Evolutionary conservation across 345 rosid genomes (phyloP).

Genomic region (Combretum micranthum): DNA sequence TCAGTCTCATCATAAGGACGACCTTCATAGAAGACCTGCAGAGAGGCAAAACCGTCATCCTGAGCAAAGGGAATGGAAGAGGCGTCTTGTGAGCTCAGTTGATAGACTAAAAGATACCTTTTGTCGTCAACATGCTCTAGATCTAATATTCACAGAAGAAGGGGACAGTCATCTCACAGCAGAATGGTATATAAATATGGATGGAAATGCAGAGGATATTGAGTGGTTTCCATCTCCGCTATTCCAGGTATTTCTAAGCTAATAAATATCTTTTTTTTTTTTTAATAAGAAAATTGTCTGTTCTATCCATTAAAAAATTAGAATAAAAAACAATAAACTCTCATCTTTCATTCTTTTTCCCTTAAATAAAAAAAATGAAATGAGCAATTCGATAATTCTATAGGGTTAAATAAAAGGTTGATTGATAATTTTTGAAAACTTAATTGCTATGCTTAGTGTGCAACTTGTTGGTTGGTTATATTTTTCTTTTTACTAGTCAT

Average conservation of each 20-base stretch:
- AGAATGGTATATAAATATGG: conserved; percentile 84
- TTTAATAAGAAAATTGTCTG: no score
- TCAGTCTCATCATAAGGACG: conserved; percentile 59
- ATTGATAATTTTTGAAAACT: no score
- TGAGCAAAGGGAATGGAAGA: conserved; percentile 99
- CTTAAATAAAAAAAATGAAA: no score
- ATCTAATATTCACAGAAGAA: conserved; percentile 95
- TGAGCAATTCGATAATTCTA: no score
- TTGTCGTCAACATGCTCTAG: conserved; percentile 96
- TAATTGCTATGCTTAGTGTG: no score
- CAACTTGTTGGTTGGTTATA: background rate
- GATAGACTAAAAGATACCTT: conserved; percentile 87
- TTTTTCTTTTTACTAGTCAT: no score
- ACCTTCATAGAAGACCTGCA: conserved; percentile 50
- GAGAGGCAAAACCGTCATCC: conserved; percentile 97
- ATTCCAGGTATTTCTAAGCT: conserved; percentile 63
- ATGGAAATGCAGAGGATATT: conserved; percentile 59
- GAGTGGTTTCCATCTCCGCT: conserved; percentile 88
- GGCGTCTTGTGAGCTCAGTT: conserved; percentile 74
- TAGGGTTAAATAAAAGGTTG: no score
- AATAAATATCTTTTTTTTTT: background rate
- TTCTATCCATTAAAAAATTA: no score
- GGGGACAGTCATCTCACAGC: conserved; percentile 93
- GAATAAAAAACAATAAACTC: no score
- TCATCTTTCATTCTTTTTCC: no score